Evolutionary conservation across 2,329 filamentous ascomycete species (phyloP).

Genomic region (Pestalotiopsis sp.): DNA sequence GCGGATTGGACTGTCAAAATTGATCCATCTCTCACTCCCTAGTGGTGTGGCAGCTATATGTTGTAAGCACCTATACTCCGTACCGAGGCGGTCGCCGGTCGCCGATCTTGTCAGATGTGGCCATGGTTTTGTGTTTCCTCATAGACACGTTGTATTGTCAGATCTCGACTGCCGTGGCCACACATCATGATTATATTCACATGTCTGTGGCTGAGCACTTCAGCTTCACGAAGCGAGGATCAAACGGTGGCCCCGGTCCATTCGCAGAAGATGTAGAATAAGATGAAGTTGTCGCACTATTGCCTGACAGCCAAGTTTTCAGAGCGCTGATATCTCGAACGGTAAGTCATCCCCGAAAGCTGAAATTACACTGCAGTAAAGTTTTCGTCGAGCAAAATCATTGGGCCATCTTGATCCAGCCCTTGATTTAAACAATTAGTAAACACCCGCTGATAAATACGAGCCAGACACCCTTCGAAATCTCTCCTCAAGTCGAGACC

Average conservation of each 20-base stretch:
- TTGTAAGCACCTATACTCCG: neutral
- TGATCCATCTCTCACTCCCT: neutral
- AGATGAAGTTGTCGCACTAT: neutral
- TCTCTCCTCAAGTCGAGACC: too few relatives aligned
- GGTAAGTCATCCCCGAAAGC: neutral
- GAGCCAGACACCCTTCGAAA: too few relatives aligned
- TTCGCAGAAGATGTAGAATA: neutral
- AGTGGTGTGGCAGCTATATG: neutral
- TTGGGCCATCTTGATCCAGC: neutral
- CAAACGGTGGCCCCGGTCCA: neutral
- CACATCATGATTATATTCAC: neutral
- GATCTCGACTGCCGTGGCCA: neutral
- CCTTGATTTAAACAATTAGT: neutral
- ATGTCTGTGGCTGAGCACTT: neutral
- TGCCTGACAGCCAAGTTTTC: neutral
- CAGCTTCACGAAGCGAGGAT: neutral
- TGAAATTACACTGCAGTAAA: neutral
- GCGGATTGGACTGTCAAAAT: neutral
- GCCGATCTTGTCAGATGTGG: neutral
- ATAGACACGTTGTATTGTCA: neutral
- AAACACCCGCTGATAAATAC: too few relatives aligned
- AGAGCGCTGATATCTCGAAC: neutral
- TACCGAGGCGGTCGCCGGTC: neutral
- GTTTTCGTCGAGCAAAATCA: neutral
- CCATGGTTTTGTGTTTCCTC: neutral